Evolutionary conservation across 106 monocot genomes (phyloP).

Genomic region (Alisma plantagoaquatica): DNA sequence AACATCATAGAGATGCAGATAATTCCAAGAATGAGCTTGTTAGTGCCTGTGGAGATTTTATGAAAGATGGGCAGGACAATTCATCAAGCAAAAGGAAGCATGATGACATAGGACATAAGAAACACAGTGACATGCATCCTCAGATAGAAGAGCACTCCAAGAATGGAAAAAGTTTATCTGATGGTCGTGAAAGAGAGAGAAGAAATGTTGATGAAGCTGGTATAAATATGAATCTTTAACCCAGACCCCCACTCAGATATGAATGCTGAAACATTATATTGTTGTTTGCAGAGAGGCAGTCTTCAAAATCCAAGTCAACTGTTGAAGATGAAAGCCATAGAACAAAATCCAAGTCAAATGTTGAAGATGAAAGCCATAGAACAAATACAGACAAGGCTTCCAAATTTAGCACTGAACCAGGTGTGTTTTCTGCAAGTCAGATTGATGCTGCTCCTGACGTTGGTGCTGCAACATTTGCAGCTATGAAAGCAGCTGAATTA

Average conservation of each 20-base stretch:
- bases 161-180: conserved; percentile 7
- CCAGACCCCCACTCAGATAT: too few species aligned
- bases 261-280: neutral
- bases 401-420: conserved; percentile 9
- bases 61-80: conserved; percentile 6
- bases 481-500: conserved; percentile 87
- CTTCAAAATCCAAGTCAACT: conserved; percentile 3
- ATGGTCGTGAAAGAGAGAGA: conserved; percentile 1
- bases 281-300: neutral
- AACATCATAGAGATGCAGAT: conserved; percentile 20
- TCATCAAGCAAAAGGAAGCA: conserved; percentile 22
- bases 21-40: conserved; percentile 27
- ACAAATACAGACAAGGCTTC: conserved; percentile 13
- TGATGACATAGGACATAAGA: conserved; percentile 26
- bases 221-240: neutral
- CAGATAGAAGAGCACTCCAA: conserved; percentile 13
- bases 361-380: conserved; percentile 18
- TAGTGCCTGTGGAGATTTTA: conserved; percentile 11
- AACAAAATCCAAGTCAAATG: too few species aligned
- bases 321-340: conserved; percentile 32
- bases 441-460: conserved; percentile 32
- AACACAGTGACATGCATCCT: conserved; percentile 16
- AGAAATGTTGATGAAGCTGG: conserved; percentile 2
- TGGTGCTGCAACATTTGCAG: conserved; percentile 70
- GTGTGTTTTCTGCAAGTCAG: conserved; percentile 13